A percentile compares a stretch with the other conserved stretches of the same genome.
Evolutionary conservation across 176 grass and related monocot species (phyloP).

Genomic region (Oryza coarctata): DNA sequence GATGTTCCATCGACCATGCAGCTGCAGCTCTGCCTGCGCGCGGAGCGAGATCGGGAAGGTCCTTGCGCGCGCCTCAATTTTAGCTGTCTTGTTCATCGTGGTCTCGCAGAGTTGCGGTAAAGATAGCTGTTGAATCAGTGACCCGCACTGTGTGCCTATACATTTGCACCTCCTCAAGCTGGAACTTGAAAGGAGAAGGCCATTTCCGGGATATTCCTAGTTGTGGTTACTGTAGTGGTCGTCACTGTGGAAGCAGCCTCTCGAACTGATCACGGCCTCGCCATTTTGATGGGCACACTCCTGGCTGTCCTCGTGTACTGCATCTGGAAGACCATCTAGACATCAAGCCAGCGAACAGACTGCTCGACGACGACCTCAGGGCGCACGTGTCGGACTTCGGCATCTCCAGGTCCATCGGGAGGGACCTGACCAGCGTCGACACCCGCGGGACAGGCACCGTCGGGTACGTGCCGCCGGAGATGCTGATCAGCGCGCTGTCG

Average conservation of each 20-base stretch:
- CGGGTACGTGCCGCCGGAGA: slow-evolving; percentile 62
- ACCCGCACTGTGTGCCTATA: not conserved
- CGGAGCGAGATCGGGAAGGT: no score
- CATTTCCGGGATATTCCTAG: not conserved
- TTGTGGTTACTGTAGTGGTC: not conserved
- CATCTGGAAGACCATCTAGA: slow-evolving; percentile 38
- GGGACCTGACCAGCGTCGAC: slow-evolving; percentile 51
- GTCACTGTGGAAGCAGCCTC: no score
- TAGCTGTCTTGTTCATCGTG: no score
- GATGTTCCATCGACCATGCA: no score
- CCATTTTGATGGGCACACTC: not conserved
- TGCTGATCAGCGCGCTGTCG: slow-evolving; percentile 43
- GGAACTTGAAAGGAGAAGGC: not conserved
- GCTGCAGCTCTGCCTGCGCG: no score
- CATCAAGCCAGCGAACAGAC: slow-evolving; percentile 73
- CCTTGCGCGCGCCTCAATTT: no score
- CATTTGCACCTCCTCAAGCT: not conserved
- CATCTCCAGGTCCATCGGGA: slow-evolving; percentile 52
- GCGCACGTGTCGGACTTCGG: slow-evolving; percentile 66
- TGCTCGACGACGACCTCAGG: slow-evolving; percentile 52
- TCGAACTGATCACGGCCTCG: no score
- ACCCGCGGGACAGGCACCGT: slow-evolving; percentile 46
- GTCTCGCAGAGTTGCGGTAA: no score
- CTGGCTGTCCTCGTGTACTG: not conserved
- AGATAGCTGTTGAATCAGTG: not conserved